A percentile compares a stretch with the other conserved stretches of the same genome.
Evolutionary conservation across 1,284 basidiomycete genomes (phyloP).

Genomic region (Papiliotrema terrestris): DNA sequence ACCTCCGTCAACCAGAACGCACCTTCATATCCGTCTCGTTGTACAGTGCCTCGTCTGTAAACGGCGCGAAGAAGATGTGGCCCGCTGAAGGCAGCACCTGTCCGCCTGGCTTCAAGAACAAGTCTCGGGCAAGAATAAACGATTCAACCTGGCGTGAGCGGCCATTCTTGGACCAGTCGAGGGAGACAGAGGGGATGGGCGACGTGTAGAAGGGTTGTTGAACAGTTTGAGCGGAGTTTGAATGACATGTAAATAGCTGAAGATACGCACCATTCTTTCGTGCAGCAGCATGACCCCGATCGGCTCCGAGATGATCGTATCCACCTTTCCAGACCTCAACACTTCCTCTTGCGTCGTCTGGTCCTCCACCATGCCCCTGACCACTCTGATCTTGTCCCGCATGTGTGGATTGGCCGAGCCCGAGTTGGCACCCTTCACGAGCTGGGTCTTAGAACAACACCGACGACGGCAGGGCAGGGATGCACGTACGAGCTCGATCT

Average conservation of each 20-base stretch:
- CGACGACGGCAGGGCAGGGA: background rate
- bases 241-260: no score
- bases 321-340: slow-evolving; percentile 46
- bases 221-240: no score
- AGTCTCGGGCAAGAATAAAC: slow-evolving; percentile 52
- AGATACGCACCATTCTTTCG: slow-evolving; percentile 51
- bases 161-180: background rate
- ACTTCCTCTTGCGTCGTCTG: slow-evolving; percentile 37
- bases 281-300: slow-evolving; percentile 54
- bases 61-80: slow-evolving; percentile 52
- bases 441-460: slow-evolving; percentile 17
- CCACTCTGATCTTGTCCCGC: slow-evolving; percentile 36
- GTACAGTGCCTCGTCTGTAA: slow-evolving; percentile 52
- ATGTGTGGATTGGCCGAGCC: slow-evolving; percentile 41
- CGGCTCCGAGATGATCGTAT: slow-evolving; percentile 55
- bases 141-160: slow-evolving; percentile 45
- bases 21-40: slow-evolving; percentile 53
- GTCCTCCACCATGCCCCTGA: slow-evolving; percentile 46
- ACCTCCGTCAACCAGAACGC: slow-evolving; percentile 4
- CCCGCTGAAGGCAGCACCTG: slow-evolving; percentile 51
- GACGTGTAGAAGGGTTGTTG: no score
- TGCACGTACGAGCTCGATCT: slow-evolving; percentile 45
- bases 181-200: background rate
- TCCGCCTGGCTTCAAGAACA: slow-evolving; percentile 51
- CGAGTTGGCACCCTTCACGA: slow-evolving; percentile 43